A percentile compares a stretch with the other conserved stretches of the same genome.
Evolutionary conservation across 106 monocot genomes (phyloP).

Genomic region (Posidonia australis): DNA sequence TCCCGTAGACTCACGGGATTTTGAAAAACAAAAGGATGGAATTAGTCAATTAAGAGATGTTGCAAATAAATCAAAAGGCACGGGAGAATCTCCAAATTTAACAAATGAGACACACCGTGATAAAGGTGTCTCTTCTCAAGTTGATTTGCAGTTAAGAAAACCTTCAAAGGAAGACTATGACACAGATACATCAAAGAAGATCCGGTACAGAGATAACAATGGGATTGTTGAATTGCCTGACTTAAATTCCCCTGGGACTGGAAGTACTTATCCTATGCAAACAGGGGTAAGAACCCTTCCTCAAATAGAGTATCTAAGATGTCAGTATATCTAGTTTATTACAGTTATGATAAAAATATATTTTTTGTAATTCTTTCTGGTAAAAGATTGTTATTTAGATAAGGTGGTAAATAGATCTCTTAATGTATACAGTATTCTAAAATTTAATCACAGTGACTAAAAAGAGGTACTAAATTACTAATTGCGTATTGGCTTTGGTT

Average conservation of each 20-base stretch:
- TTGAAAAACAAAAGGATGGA: constrained; percentile 37
- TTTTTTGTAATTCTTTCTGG: too few species aligned
- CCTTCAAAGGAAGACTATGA: constrained; percentile 35
- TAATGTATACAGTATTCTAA: too few species aligned
- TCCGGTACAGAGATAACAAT: constrained; percentile 39
- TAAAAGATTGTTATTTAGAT: background rate
- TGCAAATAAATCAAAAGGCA: constrained; percentile 30
- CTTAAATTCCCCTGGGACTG: constrained; percentile 29
- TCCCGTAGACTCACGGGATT: constrained; percentile 29
- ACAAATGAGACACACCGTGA: constrained; percentile 28
- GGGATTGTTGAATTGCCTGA: constrained; percentile 26
- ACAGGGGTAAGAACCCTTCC: constrained; percentile 27
- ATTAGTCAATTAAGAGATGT: constrained; percentile 16
- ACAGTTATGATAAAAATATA: background rate
- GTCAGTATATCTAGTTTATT: background rate
- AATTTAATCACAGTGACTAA: background rate
- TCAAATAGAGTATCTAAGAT: background rate
- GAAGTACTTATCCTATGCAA: constrained; percentile 32
- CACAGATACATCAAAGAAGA: constrained; percentile 22
- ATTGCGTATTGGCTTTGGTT: constrained; percentile 17
- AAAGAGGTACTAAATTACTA: too few species aligned
- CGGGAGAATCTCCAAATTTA: constrained; percentile 28
- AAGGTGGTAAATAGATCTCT: too few species aligned
- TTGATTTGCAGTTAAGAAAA: constrained; percentile 41
- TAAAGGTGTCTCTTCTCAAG: constrained; percentile 32